These are phyloP conservation scores for Byssochlamys sp. DNA, from an alignment of 2,329 filamentous ascomycete species.

Conservation along the genomic window DNA sequence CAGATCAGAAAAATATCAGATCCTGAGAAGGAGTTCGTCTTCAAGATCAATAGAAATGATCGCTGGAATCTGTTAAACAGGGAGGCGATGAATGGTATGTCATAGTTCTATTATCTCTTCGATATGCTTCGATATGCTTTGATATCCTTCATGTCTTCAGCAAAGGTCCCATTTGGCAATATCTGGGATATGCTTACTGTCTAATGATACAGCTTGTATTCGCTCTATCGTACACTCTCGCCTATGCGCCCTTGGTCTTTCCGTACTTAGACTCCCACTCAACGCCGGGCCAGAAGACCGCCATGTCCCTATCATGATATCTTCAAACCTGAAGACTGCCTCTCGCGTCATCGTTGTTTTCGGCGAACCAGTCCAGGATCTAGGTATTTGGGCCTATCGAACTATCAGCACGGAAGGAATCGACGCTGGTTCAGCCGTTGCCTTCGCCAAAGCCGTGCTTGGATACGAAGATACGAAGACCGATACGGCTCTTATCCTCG, in stretches of 20 bases:
- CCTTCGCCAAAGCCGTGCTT: conserved; percentile 47
- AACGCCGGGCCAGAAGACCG: conserved; percentile 40
- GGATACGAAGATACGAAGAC: conserved; percentile 9
- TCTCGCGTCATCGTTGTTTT: conserved; percentile 63
- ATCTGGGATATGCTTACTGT: neutral
- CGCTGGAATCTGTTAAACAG: conserved; percentile 68
- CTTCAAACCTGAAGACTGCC: conserved; percentile 45
- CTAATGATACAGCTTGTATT: conserved; percentile 47
- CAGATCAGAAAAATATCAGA: conserved; percentile 62
- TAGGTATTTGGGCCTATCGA: conserved; percentile 66
- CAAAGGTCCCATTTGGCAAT: neutral
- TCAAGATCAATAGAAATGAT: conserved; percentile 61
- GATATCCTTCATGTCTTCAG: neutral
- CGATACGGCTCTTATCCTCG: conserved; percentile 51
- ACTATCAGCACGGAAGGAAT: conserved; percentile 56
- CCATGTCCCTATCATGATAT: conserved; percentile 61
- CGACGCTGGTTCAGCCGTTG: conserved; percentile 59
- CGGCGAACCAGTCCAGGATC: conserved; percentile 60
- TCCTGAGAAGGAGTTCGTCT: conserved; percentile 63
- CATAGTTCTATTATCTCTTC: neutral
- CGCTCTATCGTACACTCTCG: conserved; percentile 53
- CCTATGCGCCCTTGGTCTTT: conserved; percentile 52
- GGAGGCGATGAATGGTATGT: conserved; percentile 62
- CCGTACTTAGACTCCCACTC: conserved; percentile 53
- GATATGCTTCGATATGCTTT: neutral